A percentile compares a stretch with the other conserved stretches of the same genome.
phyloP scores from a whole-genome alignment of 2,329 filamentous ascomycete genomes.

The Botrytis fabae region DNA sequence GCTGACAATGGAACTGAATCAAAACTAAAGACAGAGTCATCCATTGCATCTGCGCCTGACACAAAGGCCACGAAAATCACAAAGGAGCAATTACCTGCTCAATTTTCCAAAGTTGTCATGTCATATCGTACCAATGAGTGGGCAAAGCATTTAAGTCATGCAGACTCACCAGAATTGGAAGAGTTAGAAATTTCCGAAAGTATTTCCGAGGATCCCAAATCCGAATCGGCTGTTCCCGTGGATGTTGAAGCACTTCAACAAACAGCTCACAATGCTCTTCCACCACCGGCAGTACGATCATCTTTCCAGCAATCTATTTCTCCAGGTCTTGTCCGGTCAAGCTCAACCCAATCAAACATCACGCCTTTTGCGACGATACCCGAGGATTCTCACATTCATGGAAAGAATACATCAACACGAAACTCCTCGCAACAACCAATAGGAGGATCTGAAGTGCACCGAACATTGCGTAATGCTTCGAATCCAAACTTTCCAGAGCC shows the following conservation, averaged over 20 bases:
- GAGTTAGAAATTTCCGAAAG: slow-evolving; percentile 54
- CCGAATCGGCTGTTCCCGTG: slow-evolving; percentile 61
- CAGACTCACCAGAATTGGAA: slow-evolving; percentile 70
- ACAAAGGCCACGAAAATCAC: slow-evolving; percentile 54
- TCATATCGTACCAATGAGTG: slow-evolving; percentile 93
- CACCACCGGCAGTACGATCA: slow-evolving; percentile 27
- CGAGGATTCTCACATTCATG: background rate
- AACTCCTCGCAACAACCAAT: slow-evolving; percentile 16
- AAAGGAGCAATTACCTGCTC: slow-evolving; percentile 64
- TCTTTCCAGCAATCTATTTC: slow-evolving; percentile 30
- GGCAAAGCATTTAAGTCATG: slow-evolving; percentile 82
- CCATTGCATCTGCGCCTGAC: slow-evolving; percentile 45
- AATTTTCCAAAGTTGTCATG: slow-evolving; percentile 73
- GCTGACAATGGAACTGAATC: background rate
- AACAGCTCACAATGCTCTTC: slow-evolving; percentile 47
- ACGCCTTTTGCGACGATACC: slow-evolving; percentile 1
- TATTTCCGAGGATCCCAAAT: slow-evolving; percentile 41
- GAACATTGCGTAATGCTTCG: slow-evolving; percentile 39
- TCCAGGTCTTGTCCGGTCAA: slow-evolving; percentile 26
- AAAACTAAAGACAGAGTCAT: slow-evolving; percentile 29
- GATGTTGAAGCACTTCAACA: slow-evolving; percentile 65
- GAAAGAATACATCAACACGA: background rate
- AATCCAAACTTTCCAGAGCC: slow-evolving; percentile 39
- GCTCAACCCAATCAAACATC: slow-evolving; percentile 28
- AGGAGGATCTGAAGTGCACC: background rate